Base-by-base conservation (phyloP, 495 filamentous ascomycete species). In the Penicillium malachiteum region DNA sequence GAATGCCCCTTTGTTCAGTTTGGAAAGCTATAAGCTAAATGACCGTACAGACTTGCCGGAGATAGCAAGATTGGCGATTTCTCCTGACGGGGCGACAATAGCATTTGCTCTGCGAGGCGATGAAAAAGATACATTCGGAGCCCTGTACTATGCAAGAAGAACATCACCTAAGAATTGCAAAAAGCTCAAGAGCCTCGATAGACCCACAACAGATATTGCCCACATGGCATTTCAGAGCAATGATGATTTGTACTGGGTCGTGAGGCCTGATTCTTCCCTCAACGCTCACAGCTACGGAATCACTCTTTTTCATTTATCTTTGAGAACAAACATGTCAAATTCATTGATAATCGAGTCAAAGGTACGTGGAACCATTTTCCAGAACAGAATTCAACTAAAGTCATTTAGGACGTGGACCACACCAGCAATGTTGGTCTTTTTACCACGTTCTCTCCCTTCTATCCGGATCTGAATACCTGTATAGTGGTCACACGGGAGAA, bases 401-500 rank as follows among this genome's bases (percentile, higher is more conserved):
- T 4, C 5, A 51, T 26, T 26, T 35, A 51, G 26, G 35, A 16
- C n/a, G 17, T 32, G 7, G 38, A 31, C 30, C 35, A 39, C 5
- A 51, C 7, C 13, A 37, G 6, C 10, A 38, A 14, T 18, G 47
- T 35, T 6, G 47, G 26, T 5, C 59, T 73, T n/a, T 68, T 71
- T 42, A 73, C 71, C 5, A 61, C 63, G 1, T 56, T 73, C 1
- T 54, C 63, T 7, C 50, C 62, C 3, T 63, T 67, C 30, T 47
- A 52, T 18, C 38, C 56, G 7, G 42, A 63, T 33, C 38, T 40
- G 17, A 30, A 55, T 16, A 61, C 55, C 12, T 70, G 68, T 35
- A 65, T 63, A 2, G 42, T 71, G 16, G 58, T 70, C 9, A 67
- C 65, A 1, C 54, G 66, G 5, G 59, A 67, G 34, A 69, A 67